Conservation (phyloP, 2,329 filamentous ascomycete species). For the Emmonsiellopsis sp. region DNA sequence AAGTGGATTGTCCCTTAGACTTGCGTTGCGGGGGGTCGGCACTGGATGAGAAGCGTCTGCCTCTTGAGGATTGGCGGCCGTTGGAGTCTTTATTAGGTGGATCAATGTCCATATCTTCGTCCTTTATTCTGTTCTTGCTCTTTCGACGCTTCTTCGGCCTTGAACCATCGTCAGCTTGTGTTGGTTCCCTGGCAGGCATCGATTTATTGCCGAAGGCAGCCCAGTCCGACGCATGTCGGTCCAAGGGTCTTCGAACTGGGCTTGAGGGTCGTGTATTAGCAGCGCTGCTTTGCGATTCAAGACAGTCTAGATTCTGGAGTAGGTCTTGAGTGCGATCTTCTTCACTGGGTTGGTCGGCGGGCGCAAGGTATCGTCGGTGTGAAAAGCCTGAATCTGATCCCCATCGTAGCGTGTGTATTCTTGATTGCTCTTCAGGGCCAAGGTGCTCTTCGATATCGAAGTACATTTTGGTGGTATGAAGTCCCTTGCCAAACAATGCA, state of each 20-base stretch:
- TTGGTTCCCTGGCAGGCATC: not conserved
- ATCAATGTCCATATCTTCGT: constrained; percentile 33
- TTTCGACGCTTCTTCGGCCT: constrained; percentile 42
- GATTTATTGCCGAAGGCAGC: not conserved
- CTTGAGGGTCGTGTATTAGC: constrained; percentile 52
- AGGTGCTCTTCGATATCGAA: constrained; percentile 26
- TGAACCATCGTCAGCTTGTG: constrained; percentile 27
- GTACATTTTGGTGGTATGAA: constrained; percentile 29
- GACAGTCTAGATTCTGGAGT: constrained; percentile 47
- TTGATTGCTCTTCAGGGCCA: constrained; percentile 26
- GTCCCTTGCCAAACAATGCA: constrained; percentile 13
- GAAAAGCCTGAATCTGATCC: constrained; percentile 60
- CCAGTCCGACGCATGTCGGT: constrained; percentile 3
- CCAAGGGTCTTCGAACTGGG: constrained; percentile 29
- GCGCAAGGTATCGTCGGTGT: constrained; percentile 50
- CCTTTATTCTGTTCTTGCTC: constrained; percentile 40
- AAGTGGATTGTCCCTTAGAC: constrained; percentile 13
- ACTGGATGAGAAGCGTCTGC: constrained; percentile 8
- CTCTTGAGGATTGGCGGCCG: not conserved
- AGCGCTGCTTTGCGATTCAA: constrained; percentile 49
- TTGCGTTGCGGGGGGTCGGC: constrained; percentile 22
- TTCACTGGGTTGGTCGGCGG: constrained; percentile 46
- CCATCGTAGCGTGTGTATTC: constrained; percentile 46
- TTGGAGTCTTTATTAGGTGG: not conserved
- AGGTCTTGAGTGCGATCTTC: constrained; percentile 49